Conservation (phyloP, 768 basidiomycete species). For the Suillus weaverae region DNA sequence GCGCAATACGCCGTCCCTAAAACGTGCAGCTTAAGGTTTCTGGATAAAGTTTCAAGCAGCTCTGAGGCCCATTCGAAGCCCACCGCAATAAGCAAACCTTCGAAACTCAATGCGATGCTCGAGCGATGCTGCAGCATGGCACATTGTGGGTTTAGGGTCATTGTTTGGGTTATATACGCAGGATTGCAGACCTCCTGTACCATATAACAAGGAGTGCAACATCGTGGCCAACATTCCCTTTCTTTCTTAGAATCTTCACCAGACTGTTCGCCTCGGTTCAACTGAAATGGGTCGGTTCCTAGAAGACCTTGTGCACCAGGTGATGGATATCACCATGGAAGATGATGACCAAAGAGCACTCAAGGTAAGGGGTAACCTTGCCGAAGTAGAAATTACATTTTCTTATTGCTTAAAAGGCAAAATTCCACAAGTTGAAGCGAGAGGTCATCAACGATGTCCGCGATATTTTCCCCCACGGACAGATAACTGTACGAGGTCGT, state of each 20-base stretch:
- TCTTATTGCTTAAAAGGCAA: conserved; percentile 17
- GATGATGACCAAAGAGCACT: conserved; percentile 25
- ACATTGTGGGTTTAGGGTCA: neutral
- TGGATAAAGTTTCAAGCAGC: neutral
- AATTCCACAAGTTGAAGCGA: conserved; percentile 29
- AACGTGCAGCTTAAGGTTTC: neutral
- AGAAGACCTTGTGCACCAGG: conserved; percentile 27
- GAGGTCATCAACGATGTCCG: conserved; percentile 31
- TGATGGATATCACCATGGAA: conserved; percentile 22
- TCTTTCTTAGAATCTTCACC: neutral
- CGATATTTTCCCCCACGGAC: conserved; percentile 26
- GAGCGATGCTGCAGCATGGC: neutral
- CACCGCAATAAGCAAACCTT: neutral
- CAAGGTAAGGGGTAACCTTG: conserved; percentile 18
- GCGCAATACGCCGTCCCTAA: neutral
- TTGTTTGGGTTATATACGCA: neutral
- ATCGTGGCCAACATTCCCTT: neutral
- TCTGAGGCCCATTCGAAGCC: neutral
- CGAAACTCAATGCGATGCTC: neutral
- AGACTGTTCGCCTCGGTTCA: neutral
- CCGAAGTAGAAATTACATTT: too few relatives aligned
- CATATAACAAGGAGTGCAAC: neutral
- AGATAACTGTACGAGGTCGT: conserved; percentile 22
- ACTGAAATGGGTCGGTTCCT: conserved; percentile 29
- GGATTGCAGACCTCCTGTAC: neutral